These are phyloP conservation scores for Trametes villosa DNA, from an alignment of 768 basidiomycete species.

Conservation along the genomic window DNA sequence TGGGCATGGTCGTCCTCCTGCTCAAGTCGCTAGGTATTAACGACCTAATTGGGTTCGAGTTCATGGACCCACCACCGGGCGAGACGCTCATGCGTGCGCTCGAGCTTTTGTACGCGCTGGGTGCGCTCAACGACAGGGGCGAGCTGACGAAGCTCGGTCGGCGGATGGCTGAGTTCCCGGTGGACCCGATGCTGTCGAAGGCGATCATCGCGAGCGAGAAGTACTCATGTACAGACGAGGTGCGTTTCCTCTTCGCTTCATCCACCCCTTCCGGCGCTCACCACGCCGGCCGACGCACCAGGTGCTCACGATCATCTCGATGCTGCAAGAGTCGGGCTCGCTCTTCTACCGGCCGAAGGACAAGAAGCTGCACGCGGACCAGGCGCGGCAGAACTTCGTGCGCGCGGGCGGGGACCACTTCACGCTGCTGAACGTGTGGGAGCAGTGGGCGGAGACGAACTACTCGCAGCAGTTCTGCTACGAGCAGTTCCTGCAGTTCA, in stretches of 20 bases:
- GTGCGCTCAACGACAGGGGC: slow-evolving; percentile 94
- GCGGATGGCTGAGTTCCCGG: slow-evolving; percentile 98
- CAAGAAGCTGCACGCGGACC: slow-evolving; percentile 96
- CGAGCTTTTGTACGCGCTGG: slow-evolving; percentile 92
- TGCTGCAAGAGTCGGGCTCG: slow-evolving; percentile 95
- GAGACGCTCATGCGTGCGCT: slow-evolving; percentile 96
- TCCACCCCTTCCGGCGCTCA: background rate
- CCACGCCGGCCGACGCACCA: slow-evolving; percentile 32
- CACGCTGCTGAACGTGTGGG: slow-evolving; percentile 96
- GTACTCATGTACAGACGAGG: slow-evolving; percentile 95
- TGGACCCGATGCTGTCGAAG: slow-evolving; percentile 97
- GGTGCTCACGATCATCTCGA: slow-evolving; percentile 95
- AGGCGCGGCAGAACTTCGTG: slow-evolving; percentile 96
- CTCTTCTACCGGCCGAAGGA: slow-evolving; percentile 98
- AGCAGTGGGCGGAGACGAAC: slow-evolving; percentile 98
- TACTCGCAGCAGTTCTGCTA: slow-evolving; percentile 98
- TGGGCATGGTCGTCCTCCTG: slow-evolving; percentile 92
- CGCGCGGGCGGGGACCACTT: slow-evolving; percentile 97
- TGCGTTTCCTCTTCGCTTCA: slow-evolving; percentile 41
- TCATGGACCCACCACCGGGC: slow-evolving; percentile 96
- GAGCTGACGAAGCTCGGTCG: slow-evolving; percentile 97
- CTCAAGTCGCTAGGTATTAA: slow-evolving; percentile 98
- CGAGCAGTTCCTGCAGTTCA: slow-evolving; percentile 94
- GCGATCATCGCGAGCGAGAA: slow-evolving; percentile 95
- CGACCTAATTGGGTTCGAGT: slow-evolving; percentile 97